Conservation (phyloP, 768 basidiomycete genomes). For the Mycena vitilis region DNA sequence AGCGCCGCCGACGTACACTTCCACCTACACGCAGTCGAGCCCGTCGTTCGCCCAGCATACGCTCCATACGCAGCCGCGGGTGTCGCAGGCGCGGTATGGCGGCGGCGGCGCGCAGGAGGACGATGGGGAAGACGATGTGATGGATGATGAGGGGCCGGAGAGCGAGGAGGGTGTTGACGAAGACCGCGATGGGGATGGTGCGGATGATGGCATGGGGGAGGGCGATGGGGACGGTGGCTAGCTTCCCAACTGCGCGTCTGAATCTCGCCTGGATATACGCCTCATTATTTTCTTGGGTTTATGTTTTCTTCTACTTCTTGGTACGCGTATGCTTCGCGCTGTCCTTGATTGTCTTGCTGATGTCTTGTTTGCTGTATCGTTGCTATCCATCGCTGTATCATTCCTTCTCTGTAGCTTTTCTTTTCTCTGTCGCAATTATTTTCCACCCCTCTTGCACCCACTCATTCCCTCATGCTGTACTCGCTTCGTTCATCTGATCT, state of each 20-base stretch:
- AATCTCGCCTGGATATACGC: too few species aligned
- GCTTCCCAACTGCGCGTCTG: background rate
- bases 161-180: slow-evolving; percentile 4
- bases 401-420: too few species aligned
- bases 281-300: too few species aligned
- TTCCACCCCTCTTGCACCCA: background rate
- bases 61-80: slow-evolving; percentile 1
- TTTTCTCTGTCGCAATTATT: background rate
- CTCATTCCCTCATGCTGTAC: background rate
- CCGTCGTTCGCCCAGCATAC: background rate
- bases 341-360: too few species aligned
- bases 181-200: background rate
- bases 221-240: background rate
- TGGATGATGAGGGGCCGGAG: slow-evolving; percentile 1
- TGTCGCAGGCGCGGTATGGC: slow-evolving; percentile 3
- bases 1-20: background rate
- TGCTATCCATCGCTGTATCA: too few species aligned
- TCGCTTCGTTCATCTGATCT: too few species aligned
- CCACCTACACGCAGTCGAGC: background rate
- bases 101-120: background rate
- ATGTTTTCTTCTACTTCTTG: too few species aligned
- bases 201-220: background rate
- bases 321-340: too few species aligned
- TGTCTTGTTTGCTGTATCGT: too few species aligned
- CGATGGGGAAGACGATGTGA: background rate